Evolutionary conservation across 805 yeast species (phyloP).

Genomic region (Lipomyces kockii): DNA sequence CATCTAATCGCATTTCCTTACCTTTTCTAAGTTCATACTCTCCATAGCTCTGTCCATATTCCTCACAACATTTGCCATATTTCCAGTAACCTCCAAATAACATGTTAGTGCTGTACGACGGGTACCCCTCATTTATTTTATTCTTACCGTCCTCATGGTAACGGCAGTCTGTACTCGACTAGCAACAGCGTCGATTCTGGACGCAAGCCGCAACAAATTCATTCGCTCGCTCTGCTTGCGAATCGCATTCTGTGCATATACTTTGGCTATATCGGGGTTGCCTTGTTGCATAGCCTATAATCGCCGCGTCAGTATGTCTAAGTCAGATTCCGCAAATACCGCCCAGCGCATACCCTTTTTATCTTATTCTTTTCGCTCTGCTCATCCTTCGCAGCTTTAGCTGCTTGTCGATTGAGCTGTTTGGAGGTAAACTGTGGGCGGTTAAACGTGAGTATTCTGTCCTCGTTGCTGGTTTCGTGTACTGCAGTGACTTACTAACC

Average conservation of each 20-base stretch:
- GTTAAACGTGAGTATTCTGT: not conserved
- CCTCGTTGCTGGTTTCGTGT: constrained; percentile 4
- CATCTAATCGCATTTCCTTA: not conserved
- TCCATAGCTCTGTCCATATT: constrained; percentile 98
- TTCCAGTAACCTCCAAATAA: constrained; percentile 72
- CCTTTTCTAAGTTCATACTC: constrained; percentile 88
- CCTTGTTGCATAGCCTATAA: constrained; percentile 73
- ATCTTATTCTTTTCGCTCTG: constrained; percentile 82
- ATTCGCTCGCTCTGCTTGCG: constrained; percentile 86
- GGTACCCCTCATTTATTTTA: not conserved
- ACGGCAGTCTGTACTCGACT: constrained; percentile 97
- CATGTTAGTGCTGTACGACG: not conserved
- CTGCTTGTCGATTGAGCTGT: constrained; percentile 86
- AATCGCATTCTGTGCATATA: constrained; percentile 95
- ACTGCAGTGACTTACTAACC: constrained; percentile 42
- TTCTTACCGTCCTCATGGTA: constrained; percentile 69
- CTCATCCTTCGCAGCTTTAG: constrained; percentile 89
- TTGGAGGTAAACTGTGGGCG: constrained; percentile 78
- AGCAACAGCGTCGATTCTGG: constrained; percentile 94
- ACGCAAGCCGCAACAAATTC: constrained; percentile 77
- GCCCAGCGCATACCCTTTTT: constrained; percentile 57
- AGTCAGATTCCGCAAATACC: not conserved
- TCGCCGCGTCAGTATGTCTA: not conserved
- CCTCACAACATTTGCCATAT: constrained; percentile 88
- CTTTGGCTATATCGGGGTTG: constrained; percentile 86